phyloP scores from a whole-genome alignment of 441 rosid species.

The Gossypium davidsonii region DNA sequence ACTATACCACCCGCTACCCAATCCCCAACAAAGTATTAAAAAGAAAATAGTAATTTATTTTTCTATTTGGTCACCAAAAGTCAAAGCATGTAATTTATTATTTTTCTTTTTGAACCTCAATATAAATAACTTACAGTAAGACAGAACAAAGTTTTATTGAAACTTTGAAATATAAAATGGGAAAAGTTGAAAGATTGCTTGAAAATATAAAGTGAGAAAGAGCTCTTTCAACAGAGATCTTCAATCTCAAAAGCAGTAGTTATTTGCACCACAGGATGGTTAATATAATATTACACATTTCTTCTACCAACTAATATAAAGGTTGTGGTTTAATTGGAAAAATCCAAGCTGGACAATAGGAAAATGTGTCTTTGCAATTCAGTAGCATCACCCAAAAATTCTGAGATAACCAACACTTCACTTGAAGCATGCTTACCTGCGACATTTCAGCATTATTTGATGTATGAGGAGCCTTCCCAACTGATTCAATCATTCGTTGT shows the following conservation, averaged over 20 bases:
- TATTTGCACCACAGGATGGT: background rate
- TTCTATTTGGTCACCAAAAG: background rate
- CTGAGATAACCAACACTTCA: background rate
- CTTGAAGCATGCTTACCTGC: conserved; percentile 42
- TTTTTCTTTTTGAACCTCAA: background rate
- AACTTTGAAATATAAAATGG: background rate
- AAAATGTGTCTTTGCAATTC: background rate
- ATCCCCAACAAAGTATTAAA: background rate
- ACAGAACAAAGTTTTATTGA: background rate
- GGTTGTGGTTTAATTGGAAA: conserved; percentile 1
- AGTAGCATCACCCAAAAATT: background rate
- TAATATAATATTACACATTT: background rate
- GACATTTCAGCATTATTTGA: conserved; percentile 52
- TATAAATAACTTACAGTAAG: background rate
- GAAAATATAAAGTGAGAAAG: background rate
- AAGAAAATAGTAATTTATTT: background rate
- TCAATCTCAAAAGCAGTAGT: background rate
- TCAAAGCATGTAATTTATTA: background rate
- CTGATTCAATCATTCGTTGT: conserved; percentile 69
- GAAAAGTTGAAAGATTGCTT: background rate
- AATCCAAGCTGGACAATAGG: background rate
- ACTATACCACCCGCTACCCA: background rate
- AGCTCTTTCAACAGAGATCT: background rate
- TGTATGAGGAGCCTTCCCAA: conserved; percentile 39
- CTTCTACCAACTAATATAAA: background rate